These are phyloP conservation scores for Silene noctiflora DNA, from an alignment of 179 eudicot species.

Conservation along the genomic window DNA sequence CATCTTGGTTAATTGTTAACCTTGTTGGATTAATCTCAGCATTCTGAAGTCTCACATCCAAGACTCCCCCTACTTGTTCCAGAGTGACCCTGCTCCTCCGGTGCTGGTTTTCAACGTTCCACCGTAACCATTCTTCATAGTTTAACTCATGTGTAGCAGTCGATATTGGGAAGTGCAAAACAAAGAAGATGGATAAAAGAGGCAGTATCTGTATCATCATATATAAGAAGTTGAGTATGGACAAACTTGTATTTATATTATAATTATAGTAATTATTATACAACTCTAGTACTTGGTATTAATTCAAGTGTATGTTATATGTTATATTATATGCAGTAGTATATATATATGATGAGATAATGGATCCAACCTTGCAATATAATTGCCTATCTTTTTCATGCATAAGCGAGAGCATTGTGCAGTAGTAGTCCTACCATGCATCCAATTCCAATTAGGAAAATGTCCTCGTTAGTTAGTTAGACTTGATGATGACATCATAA, in stretches of 20 bases:
- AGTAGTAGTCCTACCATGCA: not conserved
- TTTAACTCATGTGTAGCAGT: slow-evolving; percentile 7
- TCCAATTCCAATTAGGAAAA: no score
- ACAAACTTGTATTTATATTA: not conserved
- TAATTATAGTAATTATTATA: no score
- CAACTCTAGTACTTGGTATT: no score
- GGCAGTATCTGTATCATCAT: no score
- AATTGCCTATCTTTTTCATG: no score
- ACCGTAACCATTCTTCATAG: slow-evolving; percentile 27
- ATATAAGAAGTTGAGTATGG: not conserved
- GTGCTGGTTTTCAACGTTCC: slow-evolving; percentile 27
- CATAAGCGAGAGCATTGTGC: no score
- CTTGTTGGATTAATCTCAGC: slow-evolving; percentile 44
- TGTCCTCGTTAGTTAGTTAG: not conserved
- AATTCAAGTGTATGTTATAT: not conserved
- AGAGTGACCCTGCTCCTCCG: not conserved
- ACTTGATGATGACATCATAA: slow-evolving; percentile 12
- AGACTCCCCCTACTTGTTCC: not conserved
- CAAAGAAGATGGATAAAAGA: slow-evolving; percentile 11
- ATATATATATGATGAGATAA: not conserved
- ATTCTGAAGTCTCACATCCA: slow-evolving; percentile 31
- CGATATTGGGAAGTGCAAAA: slow-evolving; percentile 14
- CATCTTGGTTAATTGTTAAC: slow-evolving; percentile 39
- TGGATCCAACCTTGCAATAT: slow-evolving; percentile 13
- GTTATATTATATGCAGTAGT: not conserved